Evolutionary conservation across 495 filamentous ascomycete genomes (phyloP).

Genomic region (Ramalina peruviana): DNA sequence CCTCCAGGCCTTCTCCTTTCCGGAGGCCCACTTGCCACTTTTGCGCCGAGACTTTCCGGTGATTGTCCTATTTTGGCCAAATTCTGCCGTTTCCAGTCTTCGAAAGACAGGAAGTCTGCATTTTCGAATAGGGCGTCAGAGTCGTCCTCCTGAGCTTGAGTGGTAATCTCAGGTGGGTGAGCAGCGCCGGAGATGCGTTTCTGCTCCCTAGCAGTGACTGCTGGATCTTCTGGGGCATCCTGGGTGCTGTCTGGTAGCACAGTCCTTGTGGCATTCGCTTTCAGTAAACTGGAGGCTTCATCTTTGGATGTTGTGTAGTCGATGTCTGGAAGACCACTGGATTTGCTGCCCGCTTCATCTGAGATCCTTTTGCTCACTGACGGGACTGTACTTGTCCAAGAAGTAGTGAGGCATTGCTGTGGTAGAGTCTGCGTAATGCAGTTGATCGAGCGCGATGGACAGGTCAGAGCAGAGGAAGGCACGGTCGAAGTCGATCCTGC

Average conservation of each 20-base stretch:
- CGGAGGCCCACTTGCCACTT: conserved; percentile 27
- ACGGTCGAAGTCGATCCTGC: background rate
- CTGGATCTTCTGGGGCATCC: background rate
- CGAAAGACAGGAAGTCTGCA: conserved; percentile 86
- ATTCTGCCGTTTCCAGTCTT: conserved; percentile 96
- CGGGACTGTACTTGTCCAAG: conserved; percentile 21
- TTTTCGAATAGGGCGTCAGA: conserved; percentile 61
- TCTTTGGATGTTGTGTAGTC: background rate
- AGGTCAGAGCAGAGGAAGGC: conserved; percentile 25
- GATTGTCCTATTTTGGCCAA: conserved; percentile 77
- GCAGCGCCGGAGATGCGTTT: background rate
- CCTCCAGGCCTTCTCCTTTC: conserved; percentile 35
- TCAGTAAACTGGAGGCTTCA: background rate
- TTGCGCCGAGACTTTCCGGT: conserved; percentile 51
- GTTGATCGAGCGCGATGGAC: conserved; percentile 57
- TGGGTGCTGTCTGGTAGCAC: background rate
- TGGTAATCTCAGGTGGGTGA: background rate
- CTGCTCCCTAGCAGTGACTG: background rate
- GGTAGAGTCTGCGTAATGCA: conserved; percentile 69
- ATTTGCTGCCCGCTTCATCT: conserved; percentile 3
- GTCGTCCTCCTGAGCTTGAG: conserved; percentile 31
- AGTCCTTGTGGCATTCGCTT: background rate
- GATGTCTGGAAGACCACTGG: conserved; percentile 5
- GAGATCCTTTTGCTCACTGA: conserved; percentile 11
- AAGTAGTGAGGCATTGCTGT: conserved; percentile 56